Base-by-base conservation (phyloP, 306 rosid species). In the Cucurbita ficifolia region DNA sequence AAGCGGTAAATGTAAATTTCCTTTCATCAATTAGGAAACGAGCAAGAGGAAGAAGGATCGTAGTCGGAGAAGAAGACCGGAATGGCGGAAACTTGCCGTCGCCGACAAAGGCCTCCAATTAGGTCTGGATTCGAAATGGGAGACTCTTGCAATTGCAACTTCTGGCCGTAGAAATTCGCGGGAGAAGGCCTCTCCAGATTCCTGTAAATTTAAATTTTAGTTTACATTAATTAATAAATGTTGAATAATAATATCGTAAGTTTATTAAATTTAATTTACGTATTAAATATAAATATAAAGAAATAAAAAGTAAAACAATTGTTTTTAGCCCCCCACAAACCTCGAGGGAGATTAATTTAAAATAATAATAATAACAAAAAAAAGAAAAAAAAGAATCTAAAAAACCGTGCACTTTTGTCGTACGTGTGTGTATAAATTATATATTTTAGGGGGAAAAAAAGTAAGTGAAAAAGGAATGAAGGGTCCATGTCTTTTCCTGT, bases 371-470 rank as follows among this genome's bases (percentile, higher is more conserved):
- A 24, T 24, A n/a, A n/a, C n/a, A n/a, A n/a, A n/a, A n/a, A n/a
- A n/a, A n/a, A n/a, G n/a, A n/a, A n/a, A n/a, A n/a, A n/a, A 43
- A 43, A 43, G 11, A 43, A 43, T 43, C 92, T 76, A 50, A 62
- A 57, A 71, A 79, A 78, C 87, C 82, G 89, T 74, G 76, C 84
- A 80, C 74, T 88, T 88, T 92, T 92, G 88, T 89, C 98, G 84
- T 89, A 84, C 92, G 85, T 87, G 91, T 81, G 92, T 70, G 77
- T 87, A 59, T 24, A 61, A 6, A 29, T 29, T 11, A 11, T 12
- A 5, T 52, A 24, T 24, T 24, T 29, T 58, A 0, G 18, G 49
- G 2, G 13, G 2, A 4, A 63, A n/a, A 64, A 40, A 39, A 21
- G 50, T 5, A 19, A 19, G 18, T 10, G 6, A 42, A 43, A 19